Conservation (phyloP, 2,329 filamentous ascomycete genomes). For the Parascedosporium putredinis region DNA sequence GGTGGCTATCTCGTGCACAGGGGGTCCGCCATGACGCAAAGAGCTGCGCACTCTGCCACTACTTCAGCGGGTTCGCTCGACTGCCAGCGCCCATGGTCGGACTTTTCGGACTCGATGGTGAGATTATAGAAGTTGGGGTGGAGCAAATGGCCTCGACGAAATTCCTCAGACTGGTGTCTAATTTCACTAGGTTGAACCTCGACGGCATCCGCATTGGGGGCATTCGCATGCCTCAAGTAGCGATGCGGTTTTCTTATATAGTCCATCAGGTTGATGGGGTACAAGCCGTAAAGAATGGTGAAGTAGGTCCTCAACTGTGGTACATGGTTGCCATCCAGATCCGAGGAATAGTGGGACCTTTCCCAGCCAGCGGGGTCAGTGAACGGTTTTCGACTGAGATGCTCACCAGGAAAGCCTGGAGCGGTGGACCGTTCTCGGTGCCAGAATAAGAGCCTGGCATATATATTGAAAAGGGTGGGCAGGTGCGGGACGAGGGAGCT, state of each 20-base stretch:
- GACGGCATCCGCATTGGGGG: conserved; percentile 59
- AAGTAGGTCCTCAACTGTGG: conserved; percentile 66
- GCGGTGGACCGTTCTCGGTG: conserved; percentile 40
- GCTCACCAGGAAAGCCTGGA: conserved; percentile 10
- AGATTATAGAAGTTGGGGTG: conserved; percentile 79
- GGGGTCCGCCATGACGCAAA: conserved; percentile 33
- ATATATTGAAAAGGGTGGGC: conserved; percentile 69
- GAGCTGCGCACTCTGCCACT: conserved; percentile 65
- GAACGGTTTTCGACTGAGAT: conserved; percentile 14
- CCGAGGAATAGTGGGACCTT: conserved; percentile 48
- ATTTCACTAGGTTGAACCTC: conserved; percentile 73
- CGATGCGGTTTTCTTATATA: conserved; percentile 75
- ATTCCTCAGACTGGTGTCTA: conserved; percentile 62
- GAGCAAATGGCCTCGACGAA: conserved; percentile 60
- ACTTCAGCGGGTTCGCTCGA: conserved; percentile 72
- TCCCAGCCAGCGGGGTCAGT: conserved; percentile 47
- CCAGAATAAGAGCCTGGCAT: conserved; percentile 72
- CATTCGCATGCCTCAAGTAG: conserved; percentile 64
- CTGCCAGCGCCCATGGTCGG: conserved; percentile 65
- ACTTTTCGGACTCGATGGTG: conserved; percentile 70
- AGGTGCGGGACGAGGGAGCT: conserved; percentile 58
- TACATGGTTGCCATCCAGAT: conserved; percentile 50
- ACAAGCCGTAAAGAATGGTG: conserved; percentile 72
- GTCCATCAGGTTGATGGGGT: conserved; percentile 77
- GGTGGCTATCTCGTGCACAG: background rate